Evolutionary conservation across 31 red algal genomes (phyloP), one percentile per base, ranked within the genome.

Genomic region (Bonnemaisonia californica): DNA sequence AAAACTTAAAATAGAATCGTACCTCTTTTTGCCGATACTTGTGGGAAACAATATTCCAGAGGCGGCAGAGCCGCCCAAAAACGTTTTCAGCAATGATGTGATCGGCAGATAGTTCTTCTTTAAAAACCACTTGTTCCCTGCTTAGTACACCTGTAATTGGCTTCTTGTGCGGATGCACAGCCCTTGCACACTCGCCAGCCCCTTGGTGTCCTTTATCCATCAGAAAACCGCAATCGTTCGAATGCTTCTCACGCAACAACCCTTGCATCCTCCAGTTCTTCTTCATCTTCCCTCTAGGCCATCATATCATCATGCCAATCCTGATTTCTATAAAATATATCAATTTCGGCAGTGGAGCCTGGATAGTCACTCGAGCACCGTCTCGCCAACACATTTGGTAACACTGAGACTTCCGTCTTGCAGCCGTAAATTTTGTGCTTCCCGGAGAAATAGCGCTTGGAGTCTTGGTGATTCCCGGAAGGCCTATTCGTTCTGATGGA

Each of bases 381-480:
- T 32, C 69, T 66, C 36, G 70, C 62, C 7, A 77, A 33, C 3
- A 33, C 72, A 59, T 51, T 66, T 41, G 41, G 72, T 2, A 77
- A 30, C 13, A 87, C 71, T 12, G 58, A 66, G 11, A 76, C 8
- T n/a, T 87, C 83, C 1, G 70, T 27, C 38, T 77, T 77, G 19
- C 39, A 75, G 4, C 83, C 71, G 42, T 87, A 77, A 3, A 87
- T 23, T 47, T 87, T 87, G 39, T 87, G 83, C 16, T 87, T 87
- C 21, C 70, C 69, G 41, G 70, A 76, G 28, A 54, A 87, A 23
- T 61, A 87, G 16, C 39, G 41, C 45, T 85, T 85, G n/a, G 38
- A 67, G 38, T 85, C 81, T 24, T 85, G 1, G 8, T 74, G 23
- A 61, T 26, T 74, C 41, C 57, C 39, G 2, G 1, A 21, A 4